phyloP scores from a whole-genome alignment of 1,284 basidiomycete genomes.

The Boletus smithii region DNA sequence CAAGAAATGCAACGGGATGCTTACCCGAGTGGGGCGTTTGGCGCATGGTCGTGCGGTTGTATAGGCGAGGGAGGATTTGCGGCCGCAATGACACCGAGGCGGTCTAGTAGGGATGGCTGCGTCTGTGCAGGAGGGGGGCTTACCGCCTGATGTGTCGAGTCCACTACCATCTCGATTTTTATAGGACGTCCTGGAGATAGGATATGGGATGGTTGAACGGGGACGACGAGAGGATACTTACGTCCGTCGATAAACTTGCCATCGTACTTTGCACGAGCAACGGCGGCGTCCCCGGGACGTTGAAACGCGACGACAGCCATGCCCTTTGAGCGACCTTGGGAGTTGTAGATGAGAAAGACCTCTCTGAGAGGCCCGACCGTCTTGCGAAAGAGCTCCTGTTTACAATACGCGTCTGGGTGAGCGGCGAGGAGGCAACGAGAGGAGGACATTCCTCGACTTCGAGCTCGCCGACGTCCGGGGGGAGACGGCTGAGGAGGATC shows the following conservation, averaged over 20 bases:
- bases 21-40: too few species aligned
- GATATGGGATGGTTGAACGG: not conserved
- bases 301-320: constrained; percentile 71
- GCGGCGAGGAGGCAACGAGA: not conserved
- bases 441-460: constrained; percentile 61
- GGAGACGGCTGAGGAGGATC: constrained; percentile 67
- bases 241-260: constrained; percentile 73
- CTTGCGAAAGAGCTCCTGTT: constrained; percentile 68
- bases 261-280: constrained; percentile 64
- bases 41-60: constrained; percentile 12
- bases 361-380: constrained; percentile 72
- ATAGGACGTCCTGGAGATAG: constrained; percentile 54
- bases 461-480: constrained; percentile 60
- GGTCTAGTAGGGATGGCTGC: constrained; percentile 38
- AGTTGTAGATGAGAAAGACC: constrained; percentile 67
- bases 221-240: constrained; percentile 38
- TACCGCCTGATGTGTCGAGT: constrained; percentile 32
- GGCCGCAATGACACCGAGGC: constrained; percentile 27
- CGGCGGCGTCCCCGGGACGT: constrained; percentile 53
- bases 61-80: constrained; percentile 8
- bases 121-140: constrained; percentile 13
- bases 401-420: constrained; percentile 9
- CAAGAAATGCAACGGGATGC: not conserved
- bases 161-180: constrained; percentile 63
- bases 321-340: constrained; percentile 65